These are phyloP conservation scores for Cyclocybe aegerita DNA, from an alignment of 768 basidiomycete genomes.

Conservation along the genomic window DNA sequence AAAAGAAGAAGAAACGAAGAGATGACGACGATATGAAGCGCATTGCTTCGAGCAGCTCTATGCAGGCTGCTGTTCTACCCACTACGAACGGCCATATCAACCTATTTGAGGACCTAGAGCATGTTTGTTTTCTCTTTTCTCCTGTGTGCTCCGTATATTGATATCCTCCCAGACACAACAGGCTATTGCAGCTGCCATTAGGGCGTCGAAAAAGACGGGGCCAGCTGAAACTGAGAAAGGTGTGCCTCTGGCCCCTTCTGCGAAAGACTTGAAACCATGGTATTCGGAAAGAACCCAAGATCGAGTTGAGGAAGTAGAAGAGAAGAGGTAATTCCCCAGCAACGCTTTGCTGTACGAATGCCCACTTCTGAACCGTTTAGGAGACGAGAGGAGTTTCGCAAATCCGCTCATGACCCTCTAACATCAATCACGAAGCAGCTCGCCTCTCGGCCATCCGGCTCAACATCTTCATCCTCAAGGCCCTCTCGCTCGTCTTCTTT, in stretches of 20 bases:
- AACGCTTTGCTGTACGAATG: neutral
- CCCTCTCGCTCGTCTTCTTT: conserved; percentile 14
- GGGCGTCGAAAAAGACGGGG: conserved; percentile 46
- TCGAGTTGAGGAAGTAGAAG: conserved; percentile 28
- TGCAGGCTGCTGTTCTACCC: conserved; percentile 35
- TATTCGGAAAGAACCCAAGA: conserved; percentile 45
- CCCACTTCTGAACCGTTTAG: conserved; percentile 31
- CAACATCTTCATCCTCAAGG: conserved; percentile 16
- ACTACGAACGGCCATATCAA: conserved; percentile 74
- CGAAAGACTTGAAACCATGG: conserved; percentile 82
- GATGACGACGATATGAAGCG: conserved; percentile 34
- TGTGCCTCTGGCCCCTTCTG: conserved; percentile 68
- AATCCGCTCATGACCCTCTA: conserved; percentile 68
- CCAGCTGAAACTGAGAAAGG: conserved; percentile 66
- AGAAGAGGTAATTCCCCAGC: conserved; percentile 32
- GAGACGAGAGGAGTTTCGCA: conserved; percentile 60
- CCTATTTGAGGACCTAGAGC: conserved; percentile 80
- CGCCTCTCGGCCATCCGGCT: conserved; percentile 35
- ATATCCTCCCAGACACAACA: conserved; percentile 42
- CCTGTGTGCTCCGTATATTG: neutral
- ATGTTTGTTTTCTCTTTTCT: conserved; percentile 35
- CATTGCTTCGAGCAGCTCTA: conserved; percentile 31
- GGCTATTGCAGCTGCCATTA: conserved; percentile 43
- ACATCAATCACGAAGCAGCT: conserved; percentile 72
- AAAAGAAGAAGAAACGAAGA: conserved; percentile 35